A percentile compares a stretch with the other conserved stretches of the same genome.
phyloP scores from a whole-genome alignment of 208 protist genomes.

The Acanthamoeba healyi region DNA sequence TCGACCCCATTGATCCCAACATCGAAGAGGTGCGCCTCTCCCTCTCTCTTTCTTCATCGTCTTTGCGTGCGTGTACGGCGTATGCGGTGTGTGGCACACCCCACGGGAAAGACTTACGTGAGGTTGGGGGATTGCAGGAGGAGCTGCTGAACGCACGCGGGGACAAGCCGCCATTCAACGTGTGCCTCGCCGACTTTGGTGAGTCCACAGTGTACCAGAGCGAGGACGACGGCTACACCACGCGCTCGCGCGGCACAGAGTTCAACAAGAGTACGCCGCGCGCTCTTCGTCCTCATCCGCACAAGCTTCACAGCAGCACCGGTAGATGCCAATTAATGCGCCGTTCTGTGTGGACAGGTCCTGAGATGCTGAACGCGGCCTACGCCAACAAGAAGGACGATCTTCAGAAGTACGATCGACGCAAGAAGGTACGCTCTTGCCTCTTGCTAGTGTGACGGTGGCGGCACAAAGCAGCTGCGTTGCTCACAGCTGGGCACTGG shows the following conservation, averaged over 20 bases:
- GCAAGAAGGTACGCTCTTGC: slow-evolving; percentile 49
- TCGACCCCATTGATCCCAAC: slow-evolving; percentile 81
- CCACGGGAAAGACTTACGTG: neutral
- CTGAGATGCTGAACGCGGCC: slow-evolving; percentile 89
- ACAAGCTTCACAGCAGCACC: neutral
- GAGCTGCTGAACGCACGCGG: slow-evolving; percentile 78
- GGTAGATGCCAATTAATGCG: neutral
- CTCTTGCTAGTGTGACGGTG: neutral
- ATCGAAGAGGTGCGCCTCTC: slow-evolving; percentile 66
- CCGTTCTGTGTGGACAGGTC: neutral
- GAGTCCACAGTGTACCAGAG: slow-evolving; percentile 86
- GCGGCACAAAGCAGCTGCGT: too few species aligned
- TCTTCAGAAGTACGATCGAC: slow-evolving; percentile 69
- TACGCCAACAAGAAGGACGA: slow-evolving; percentile 86
- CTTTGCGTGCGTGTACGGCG: neutral
- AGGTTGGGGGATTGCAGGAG: slow-evolving; percentile 11
- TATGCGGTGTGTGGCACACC: too few species aligned
- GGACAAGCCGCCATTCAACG: slow-evolving; percentile 66
- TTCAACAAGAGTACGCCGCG: slow-evolving; percentile 89
- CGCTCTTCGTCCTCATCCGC: neutral
- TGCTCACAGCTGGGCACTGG: neutral
- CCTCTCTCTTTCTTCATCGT: neutral
- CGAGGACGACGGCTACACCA: slow-evolving; percentile 88
- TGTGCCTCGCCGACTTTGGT: slow-evolving; percentile 88
- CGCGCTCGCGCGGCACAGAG: slow-evolving; percentile 89